These are phyloP conservation scores for Sphaerosporella brunnea DNA, from an alignment of 495 filamentous ascomycete genomes.

Conservation along the genomic window DNA sequence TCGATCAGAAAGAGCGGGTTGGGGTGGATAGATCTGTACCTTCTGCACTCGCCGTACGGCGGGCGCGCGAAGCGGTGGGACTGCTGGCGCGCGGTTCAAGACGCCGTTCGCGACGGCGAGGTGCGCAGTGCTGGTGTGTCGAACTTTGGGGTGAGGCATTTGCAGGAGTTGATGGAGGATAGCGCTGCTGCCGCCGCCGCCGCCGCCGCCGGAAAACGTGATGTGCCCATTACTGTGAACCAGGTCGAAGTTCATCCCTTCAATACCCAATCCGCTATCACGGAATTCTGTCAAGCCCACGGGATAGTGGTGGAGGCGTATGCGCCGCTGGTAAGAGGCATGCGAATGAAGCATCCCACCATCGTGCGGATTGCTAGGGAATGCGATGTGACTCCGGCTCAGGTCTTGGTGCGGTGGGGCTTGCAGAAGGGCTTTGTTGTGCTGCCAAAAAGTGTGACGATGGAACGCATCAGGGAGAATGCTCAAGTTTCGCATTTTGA, in stretches of 20 bases:
- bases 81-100: conserved; percentile 47
- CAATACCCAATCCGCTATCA: conserved; percentile 28
- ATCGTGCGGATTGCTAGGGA: conserved; percentile 46
- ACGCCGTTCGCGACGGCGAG: conserved; percentile 45
- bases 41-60: conserved; percentile 45
- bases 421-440: conserved; percentile 63
- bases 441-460: conserved; percentile 57
- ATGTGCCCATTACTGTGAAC: conserved; percentile 38
- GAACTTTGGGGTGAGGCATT: conserved; percentile 50
- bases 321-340: conserved; percentile 36
- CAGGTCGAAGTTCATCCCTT: conserved; percentile 48
- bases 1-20: conserved; percentile 32
- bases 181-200: conserved; percentile 59
- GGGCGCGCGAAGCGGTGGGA: conserved; percentile 40
- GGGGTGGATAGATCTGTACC: conserved; percentile 36
- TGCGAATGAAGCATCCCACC: conserved; percentile 30
- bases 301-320: conserved; percentile 37
- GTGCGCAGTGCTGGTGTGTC: conserved; percentile 46
- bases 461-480: conserved; percentile 53
- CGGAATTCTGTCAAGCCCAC: conserved; percentile 26
- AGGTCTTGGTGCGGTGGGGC: conserved; percentile 73
- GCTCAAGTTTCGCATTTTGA: conserved; percentile 47
- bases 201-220: conserved; percentile 50
- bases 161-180: no score
- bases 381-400: conserved; percentile 53